Evolutionary conservation across 768 basidiomycete genomes (phyloP), one percentile per base, ranked within the genome.

Genomic region (Punctularia strigosozonata): DNA sequence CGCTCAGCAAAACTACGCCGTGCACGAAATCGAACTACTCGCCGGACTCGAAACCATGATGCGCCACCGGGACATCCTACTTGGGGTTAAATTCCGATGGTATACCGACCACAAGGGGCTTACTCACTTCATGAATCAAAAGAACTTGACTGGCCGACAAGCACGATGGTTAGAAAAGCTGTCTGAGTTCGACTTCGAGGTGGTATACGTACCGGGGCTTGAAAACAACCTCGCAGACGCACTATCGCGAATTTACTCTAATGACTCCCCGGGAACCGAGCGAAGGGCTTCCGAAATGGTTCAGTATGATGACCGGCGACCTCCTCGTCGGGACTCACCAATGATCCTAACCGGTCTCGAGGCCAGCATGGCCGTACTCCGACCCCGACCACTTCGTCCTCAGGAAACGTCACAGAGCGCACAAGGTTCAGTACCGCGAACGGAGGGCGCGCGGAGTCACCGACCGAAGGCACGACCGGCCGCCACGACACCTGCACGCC

Each of bases 1-100:
- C 0, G 49, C 54, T 1, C 53, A 58, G 37, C 43, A 46, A 21
- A 54, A 56, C 31, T 66, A 68, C 33, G 56, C 60, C 17, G 59
- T 62, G 0, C 61, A 62, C 38, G 63, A 66, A 43, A 48, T 58
- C 4, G 66, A 68, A 33, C 39, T 59, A 19, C 37, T 60, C 15
- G 56, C 54, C 0, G 57, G 59, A 0, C 49, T 70, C 0, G 62
- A 68, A 31, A 52, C 62, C 0, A 42, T 69, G 38, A 61, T 59
- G 31, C 58, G 58, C 43, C 41, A 54, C 55, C 13, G 47, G 42
- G 13, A 45, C 22, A 37, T 51, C 20, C 47, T 60, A 7, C 35
- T 41, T 3, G 59, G 59, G 0, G 25, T 35, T 7, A 23, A 41
- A 0, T 59, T 61, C 33, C 26, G 35, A 1, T 42, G 52, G 6